Conservation (phyloP, 139 green algal species). For the Tetraselmis striata region DNA sequence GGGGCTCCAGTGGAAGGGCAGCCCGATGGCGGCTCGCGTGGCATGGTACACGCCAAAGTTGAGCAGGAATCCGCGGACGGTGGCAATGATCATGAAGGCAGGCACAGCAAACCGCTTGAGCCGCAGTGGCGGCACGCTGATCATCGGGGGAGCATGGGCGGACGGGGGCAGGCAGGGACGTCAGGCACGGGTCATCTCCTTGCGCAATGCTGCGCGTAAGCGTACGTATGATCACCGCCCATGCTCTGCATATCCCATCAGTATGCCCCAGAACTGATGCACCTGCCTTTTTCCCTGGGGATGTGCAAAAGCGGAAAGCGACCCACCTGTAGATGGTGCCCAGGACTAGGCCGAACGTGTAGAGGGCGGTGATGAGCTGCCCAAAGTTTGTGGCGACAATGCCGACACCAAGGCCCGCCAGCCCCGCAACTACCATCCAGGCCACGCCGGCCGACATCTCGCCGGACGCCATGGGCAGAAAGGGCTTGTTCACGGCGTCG, state of each 20-base stretch:
- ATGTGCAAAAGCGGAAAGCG: too few relatives aligned
- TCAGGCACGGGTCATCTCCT: too few relatives aligned
- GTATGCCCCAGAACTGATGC: too few relatives aligned
- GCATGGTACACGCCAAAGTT: constrained; percentile 99
- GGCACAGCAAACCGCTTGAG: constrained; percentile 90
- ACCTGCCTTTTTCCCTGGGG: too few relatives aligned
- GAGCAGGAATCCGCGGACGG: constrained; percentile 90
- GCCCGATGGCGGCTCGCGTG: constrained; percentile 76
- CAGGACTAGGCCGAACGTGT: constrained; percentile 85
- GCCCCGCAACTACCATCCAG: constrained; percentile 59
- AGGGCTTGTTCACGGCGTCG: constrained; percentile 96
- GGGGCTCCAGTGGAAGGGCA: constrained; percentile 83
- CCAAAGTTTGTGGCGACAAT: constrained; percentile 81
- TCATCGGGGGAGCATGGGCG: background rate
- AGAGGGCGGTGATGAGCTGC: constrained; percentile 78
- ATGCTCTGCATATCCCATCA: too few relatives aligned
- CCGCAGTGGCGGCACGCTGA: constrained; percentile 81
- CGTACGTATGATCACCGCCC: too few relatives aligned
- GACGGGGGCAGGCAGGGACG: too few relatives aligned
- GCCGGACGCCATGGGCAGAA: constrained; percentile 86
- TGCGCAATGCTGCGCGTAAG: too few relatives aligned
- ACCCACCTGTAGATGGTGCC: constrained; percentile 81
- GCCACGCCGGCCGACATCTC: constrained; percentile 52
- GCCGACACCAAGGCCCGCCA: constrained; percentile 68
- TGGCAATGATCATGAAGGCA: constrained; percentile 97